Base-by-base conservation (phyloP, 2,329 filamentous ascomycete species). In the Chaetomium globosum region DNA sequence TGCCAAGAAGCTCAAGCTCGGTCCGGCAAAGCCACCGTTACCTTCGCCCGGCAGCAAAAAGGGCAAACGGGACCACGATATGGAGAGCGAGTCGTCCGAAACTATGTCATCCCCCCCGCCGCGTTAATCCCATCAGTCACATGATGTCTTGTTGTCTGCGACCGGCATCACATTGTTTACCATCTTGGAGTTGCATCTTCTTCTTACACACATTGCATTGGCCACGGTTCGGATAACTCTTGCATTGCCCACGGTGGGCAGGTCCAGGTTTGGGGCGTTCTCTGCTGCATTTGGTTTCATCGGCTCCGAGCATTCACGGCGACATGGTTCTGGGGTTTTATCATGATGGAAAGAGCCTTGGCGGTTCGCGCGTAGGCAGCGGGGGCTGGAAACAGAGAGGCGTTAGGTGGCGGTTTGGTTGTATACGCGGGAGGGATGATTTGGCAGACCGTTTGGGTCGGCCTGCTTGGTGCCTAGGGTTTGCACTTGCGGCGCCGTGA, bases 41-140 rank as follows among this genome's bases (percentile, higher is more conserved):
- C 81, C 80, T 28, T 81, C 83, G 9, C 80, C 82, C 4, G 77
- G 75, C n/a, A 73, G 81, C 30, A 81, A 81, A 26, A 84, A 82
- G 71, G 81, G 79, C 67, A 81, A 81, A 21, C 79, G 79, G 53
- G 78, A 81, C 53, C 78, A 79, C 21, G 84, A 85, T 55, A 80
- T 76, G 51, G 82, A 81, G 67, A 85, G 83, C 19, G 85, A 87
- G 71, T 85, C 83, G 49, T 85, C 83, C 0, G 85, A 81, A 21
- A 82, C 82, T 0, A 73, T 85, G 65, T 86, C 84, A 0, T 86
- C 84, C 19, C 84, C 84, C 21, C 82, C 82, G 3, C 73, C 60
- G 26, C 70, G 63, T 16, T 53, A 31, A 53, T 12, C 13, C n/a
- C 3, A n/a, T 0, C 43, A 28, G 39, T 9, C 39, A 46, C 30